phyloP scores from a whole-genome alignment of 2,329 filamentous ascomycete genomes.

The Colletotrichum musae region DNA sequence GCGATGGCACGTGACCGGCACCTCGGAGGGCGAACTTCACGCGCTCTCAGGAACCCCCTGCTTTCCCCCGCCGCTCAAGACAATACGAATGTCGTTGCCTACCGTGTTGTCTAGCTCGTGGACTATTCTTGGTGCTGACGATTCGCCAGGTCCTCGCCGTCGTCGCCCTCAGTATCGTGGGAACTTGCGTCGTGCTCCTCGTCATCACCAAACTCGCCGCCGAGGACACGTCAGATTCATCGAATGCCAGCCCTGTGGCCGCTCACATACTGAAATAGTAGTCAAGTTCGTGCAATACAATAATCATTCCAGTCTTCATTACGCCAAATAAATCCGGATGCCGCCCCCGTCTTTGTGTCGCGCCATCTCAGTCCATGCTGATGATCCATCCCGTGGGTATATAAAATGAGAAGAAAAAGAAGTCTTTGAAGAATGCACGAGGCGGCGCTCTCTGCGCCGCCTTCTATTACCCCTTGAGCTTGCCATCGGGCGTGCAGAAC shows the following conservation, averaged over 20 bases:
- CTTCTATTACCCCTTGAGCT: conserved; percentile 50
- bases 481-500: conserved; percentile 67
- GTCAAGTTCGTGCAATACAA: too few species aligned
- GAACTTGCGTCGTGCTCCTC: conserved; percentile 75
- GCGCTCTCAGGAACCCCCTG: too few species aligned
- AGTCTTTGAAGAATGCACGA: conserved; percentile 19
- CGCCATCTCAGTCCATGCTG: conserved; percentile 23
- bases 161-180: conserved; percentile 74
- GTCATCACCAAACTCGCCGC: conserved; percentile 59
- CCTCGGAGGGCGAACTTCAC: too few species aligned
- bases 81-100: too few species aligned
- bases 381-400: conserved; percentile 37
- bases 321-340: conserved; percentile 17
- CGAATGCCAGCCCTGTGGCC: background rate
- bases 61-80: too few species aligned
- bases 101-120: too few species aligned
- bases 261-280: conserved; percentile 13
- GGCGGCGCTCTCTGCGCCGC: too few species aligned
- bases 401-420: conserved; percentile 19
- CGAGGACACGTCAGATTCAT: background rate
- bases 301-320: conserved; percentile 4
- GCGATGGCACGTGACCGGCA: too few species aligned
- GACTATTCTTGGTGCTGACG: background rate
- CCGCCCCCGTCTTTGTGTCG: background rate
- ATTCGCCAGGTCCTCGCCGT: conserved; percentile 70